Conservation (phyloP, 1,284 basidiomycete genomes). For the Cryptococcus sp. region DNA sequence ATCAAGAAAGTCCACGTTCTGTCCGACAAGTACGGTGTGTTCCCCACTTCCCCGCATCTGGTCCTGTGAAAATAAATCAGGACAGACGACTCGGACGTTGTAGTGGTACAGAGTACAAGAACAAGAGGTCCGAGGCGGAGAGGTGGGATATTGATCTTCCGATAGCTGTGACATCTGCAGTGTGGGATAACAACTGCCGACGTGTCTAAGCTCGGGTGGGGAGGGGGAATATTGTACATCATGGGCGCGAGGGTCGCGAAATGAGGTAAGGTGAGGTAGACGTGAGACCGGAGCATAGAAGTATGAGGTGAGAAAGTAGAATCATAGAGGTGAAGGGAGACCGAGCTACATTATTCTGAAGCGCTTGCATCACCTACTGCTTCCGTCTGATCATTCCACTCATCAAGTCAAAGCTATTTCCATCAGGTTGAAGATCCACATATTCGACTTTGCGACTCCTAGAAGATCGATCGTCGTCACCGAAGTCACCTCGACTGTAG, state of each 20-base stretch:
- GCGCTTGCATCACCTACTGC: slow-evolving; percentile 18
- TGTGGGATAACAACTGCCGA: slow-evolving; percentile 22
- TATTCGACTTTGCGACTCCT: slow-evolving; percentile 27
- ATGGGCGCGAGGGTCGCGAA: background rate
- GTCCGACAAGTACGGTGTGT: too few relatives aligned
- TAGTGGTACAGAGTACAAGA: too few relatives aligned
- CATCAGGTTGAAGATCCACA: slow-evolving; percentile 79
- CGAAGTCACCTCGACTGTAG: slow-evolving; percentile 35
- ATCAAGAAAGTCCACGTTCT: too few relatives aligned
- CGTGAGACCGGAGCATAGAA: too few relatives aligned
- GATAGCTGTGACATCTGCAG: slow-evolving; percentile 38
- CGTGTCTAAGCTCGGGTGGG: slow-evolving; percentile 35
- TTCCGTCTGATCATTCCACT: slow-evolving; percentile 76
- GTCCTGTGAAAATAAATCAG: too few relatives aligned
- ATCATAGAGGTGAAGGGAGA: too few relatives aligned
- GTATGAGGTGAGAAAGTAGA: too few relatives aligned
- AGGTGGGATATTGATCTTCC: slow-evolving; percentile 16
- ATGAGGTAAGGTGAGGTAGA: background rate
- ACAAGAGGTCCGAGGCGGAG: background rate
- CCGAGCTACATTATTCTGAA: too few relatives aligned
- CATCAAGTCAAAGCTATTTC: slow-evolving; percentile 96
- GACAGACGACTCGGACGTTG: too few relatives aligned
- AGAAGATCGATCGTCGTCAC: slow-evolving; percentile 32
- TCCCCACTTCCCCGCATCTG: too few relatives aligned
- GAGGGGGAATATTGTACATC: too few relatives aligned